Evolutionary conservation across 2,329 filamentous ascomycete genomes (phyloP).

Genomic region (Onygenales sp.): DNA sequence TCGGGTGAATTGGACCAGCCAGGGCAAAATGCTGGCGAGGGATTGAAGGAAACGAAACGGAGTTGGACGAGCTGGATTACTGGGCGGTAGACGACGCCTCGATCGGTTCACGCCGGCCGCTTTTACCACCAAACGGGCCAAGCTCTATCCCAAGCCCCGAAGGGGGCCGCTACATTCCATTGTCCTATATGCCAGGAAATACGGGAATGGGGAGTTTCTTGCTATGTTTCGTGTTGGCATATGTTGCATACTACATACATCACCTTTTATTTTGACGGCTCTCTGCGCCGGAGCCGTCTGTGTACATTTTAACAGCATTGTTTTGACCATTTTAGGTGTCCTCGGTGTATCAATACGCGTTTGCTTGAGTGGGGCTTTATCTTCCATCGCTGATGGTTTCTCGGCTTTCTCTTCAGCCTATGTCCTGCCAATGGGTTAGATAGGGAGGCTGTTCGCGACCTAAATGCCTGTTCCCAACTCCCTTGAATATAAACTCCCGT

Average conservation of each 20-base stretch:
- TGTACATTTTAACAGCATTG: constrained; percentile 3
- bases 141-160: neutral
- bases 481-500: too few relatives aligned
- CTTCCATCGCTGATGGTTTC: too few relatives aligned
- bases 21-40: neutral
- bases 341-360: neutral
- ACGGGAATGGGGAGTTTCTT: neutral
- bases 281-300: neutral
- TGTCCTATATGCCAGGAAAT: neutral
- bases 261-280: neutral
- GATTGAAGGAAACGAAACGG: constrained; percentile 21
- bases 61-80: constrained; percentile 33
- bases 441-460: too few relatives aligned
- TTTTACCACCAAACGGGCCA: neutral
- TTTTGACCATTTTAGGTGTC: constrained; percentile 1
- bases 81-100: constrained; percentile 19
- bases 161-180: neutral
- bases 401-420: too few relatives aligned
- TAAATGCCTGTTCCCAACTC: too few relatives aligned
- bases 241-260: neutral
- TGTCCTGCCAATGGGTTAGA: too few relatives aligned
- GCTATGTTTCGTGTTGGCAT: neutral
- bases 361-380: too few relatives aligned
- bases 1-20: neutral
- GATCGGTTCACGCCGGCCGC: neutral